Base-by-base conservation (phyloP, 2,329 filamentous ascomycete species). In the Pseudocercospora pini-densiflorae region DNA sequence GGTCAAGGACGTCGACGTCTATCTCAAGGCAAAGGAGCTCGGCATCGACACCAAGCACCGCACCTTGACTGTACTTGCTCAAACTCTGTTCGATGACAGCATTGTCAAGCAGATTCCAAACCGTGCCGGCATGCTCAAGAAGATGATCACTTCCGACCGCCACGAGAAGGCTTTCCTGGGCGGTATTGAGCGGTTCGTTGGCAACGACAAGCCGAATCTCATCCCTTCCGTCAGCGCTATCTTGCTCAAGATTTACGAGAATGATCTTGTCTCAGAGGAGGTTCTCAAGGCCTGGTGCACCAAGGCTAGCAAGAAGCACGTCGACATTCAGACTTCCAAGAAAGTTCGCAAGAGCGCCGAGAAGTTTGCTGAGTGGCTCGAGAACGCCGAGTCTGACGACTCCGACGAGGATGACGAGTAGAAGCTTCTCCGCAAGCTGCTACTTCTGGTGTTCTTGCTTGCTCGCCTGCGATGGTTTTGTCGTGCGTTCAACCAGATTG, bases 301-400 rank as follows among this genome's bases (percentile, higher is more conserved):
- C 78, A 97, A 95, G 86, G 93, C 94, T 66, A 97, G 93, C 88
- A 97, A 97, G 90, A 97, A 97, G 85, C 98, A 98, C 79, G 92
- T 96, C 74, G 94, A 98, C 79, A 81, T 96, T 68, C 79, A 90
- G 67, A 94, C 89, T 68, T 97, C 93, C 83, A 94, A 93, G 86
- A 97, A 96, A 87, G 93, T 98, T 70, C 93, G 94, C 83, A 94
- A 96, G 86, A 91, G 92, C 71, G 93, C 95, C 62, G 92, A 96
- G 84, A 90, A 92, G 71, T 99, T 99, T 87, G 86, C 97, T 77
- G 91, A 89, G 75, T 98, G 94, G 94, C 92, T 98, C 65, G 88
- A 92, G 69, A 74, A 69, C 27, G 73, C 73, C 12, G 73, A 75
- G 66, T 71, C 68, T 33, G 73, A 75, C 21, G 73, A 72, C 23